Evolutionary conservation across 1,139 yeast genomes (phyloP), one percentile per base, ranked within the genome.

Genomic region (Geotrichum aggregatum): DNA sequence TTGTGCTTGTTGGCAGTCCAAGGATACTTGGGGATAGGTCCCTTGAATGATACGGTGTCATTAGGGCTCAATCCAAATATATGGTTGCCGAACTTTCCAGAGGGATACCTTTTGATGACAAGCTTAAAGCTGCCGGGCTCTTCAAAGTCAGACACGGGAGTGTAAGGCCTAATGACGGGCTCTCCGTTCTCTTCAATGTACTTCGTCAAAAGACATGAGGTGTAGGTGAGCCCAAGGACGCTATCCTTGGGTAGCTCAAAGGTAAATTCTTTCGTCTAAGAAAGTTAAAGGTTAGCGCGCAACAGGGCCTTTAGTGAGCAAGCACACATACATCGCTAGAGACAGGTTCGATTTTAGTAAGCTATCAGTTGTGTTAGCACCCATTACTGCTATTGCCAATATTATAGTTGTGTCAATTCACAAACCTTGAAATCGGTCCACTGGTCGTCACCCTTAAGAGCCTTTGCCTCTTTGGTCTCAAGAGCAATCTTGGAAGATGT

Each of bases 81-180:
- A 71, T 88, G 95, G 64, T 76, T 75, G 50, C 95, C 81, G 82
- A 91, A 84, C 73, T 87, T 85, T 63, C 98, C 98, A 46, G 70
- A 72, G 49, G 83, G 86, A 74, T 94, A 94, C 59, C 77, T 80
- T 78, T 94, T 94, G 70, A 94, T 76, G 58, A 91, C 79, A 62
- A 94, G 79, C 58, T 87, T 89, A 65, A 94, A 76, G 54, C 78
- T 69, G 51, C 98, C 98, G 68, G 77, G 77, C 57, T 77, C 76
- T 52, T 80, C 82, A 52, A 78, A 75, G 64, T 85, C 88, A 34
- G 87, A 79, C 52, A 84, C 77, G 54, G 99, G 98, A 36, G 99
- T 94, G 77, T 94, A 94, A 45, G 99, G 98, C 75, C 99, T 85
- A 59, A 94, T 77, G 55, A 92, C 96, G 65, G 84, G 83, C 72